Base-by-base conservation (phyloP, 1,284 basidiomycete species). In the Baeospora myosura region DNA sequence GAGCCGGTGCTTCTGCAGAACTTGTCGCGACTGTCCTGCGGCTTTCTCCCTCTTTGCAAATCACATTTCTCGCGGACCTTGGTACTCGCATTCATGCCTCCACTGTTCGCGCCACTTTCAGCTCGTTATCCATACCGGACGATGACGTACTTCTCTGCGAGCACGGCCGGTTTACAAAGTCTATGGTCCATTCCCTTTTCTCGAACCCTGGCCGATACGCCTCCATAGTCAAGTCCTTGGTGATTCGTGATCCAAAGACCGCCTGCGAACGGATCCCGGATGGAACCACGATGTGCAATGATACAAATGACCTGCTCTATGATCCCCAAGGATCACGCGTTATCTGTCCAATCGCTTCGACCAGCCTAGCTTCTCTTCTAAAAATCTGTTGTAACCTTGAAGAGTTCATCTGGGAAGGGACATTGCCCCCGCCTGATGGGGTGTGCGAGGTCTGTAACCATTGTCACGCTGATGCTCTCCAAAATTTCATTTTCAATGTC, bases 401-500 rank as follows among this genome's bases (percentile, higher is more conserved):
- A 45, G 48, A 51, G 25, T 49, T 66, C 28, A 32, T 45, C 10
- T 66, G 64, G 64, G 39, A 42, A 24, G 57, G 60, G 36, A 41
- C 54, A 8, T 51, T 55, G n/a, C 52, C 51, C 25, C 64, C 64
- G 1, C 63, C 64, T 10, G 63, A 65, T 50, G 62, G 64, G 5
- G 34, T 66, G 22, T 62, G 59, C 48, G 64, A 66, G 54, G 62
- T 63, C 21, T 39, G 55, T 49, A 20, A n/a, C n/a, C n/a, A n/a
- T n/a, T n/a, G 24, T 36, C 23, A 23, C 31, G 16, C 36, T 34
- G 23, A 20, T 29, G 23, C 42, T 29, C 12, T 8, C 25, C 14
- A 25, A 25, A 14, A 24, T 22, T 16, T 40, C 17, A 29, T 32
- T 29, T 34, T 17, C 26, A 16, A 22, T 12, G 26, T 38, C 41